Evolutionary conservation across 495 filamentous ascomycete genomes (phyloP), one percentile per base, ranked within the genome.

Genomic region (Aspergillus haitiensis): DNA sequence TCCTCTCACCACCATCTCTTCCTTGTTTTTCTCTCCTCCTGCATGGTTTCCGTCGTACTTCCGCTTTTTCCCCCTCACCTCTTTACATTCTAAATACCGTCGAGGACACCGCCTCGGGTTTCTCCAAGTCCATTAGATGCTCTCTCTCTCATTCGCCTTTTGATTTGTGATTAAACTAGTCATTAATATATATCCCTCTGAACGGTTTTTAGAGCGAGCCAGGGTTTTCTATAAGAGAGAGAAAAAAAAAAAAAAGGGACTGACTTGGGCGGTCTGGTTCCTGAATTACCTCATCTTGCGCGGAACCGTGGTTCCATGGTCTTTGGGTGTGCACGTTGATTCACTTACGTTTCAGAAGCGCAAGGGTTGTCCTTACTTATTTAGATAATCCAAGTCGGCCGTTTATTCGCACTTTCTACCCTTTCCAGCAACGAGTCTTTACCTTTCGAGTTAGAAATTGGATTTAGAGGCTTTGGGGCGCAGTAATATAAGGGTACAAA

Each of bases 261-360:
- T n/a, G 21, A 27, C 21, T 27, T 27, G 21, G 21, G 21, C 21
- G 21, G 21, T 27, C 3, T 27, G 21, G 59, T 61, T 39, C 58
- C 59, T 52, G 58, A 51, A 31, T 13, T 7, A 13, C 33, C 32
- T 21, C 15, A 15, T n/a, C 40, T 32, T n/a, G 16, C 6, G 7
- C 27, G 62, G 64, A 70, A 63, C 67, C 65, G 67, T 68, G 66
- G 65, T 65, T 72, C 61, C 47, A 53, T 3, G 27, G 33, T 16
- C 8, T 33, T 12, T 50, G 52, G 32, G 37, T 45, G 48, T 50
- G 54, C 58, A 52, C 37, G 11, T 34, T 27, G 35, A 31, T 32
- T 44, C 36, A 51, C 48, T 15, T 51, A 31, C 48, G 48, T 51
- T 51, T 51, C 52, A 55, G 34, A 55, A 31, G n/a, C 39, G 16